phyloP scores from a whole-genome alignment of 257 asterid genomes.

The Nemophila menziesii region DNA sequence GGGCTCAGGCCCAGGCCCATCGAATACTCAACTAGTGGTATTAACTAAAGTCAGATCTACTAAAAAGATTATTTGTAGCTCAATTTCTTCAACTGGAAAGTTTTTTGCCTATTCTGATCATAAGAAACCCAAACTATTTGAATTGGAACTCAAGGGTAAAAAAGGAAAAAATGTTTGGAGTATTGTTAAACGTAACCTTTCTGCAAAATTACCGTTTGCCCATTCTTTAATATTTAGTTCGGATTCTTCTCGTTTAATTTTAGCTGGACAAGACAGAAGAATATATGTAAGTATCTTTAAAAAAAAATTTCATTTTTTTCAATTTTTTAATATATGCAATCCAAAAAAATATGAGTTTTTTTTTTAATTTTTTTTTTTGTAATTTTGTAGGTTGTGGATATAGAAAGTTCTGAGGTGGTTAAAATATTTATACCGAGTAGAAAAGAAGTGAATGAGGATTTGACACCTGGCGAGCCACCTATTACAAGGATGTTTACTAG shows the following conservation, averaged over 20 bases:
- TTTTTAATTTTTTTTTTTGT: background rate
- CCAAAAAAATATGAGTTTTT: background rate
- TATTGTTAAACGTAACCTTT: conserved; percentile 54
- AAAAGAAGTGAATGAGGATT: conserved; percentile 33
- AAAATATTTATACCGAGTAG: conserved; percentile 55
- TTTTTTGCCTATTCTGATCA: conserved; percentile 87
- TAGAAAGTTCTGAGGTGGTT: conserved; percentile 30
- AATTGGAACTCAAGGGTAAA: conserved; percentile 50
- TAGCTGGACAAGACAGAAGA: conserved; percentile 83
- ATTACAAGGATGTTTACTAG: conserved; percentile 80
- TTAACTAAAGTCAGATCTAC: conserved; percentile 57
- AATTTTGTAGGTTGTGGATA: conserved; percentile 52
- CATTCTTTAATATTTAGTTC: conserved; percentile 73
- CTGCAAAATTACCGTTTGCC: conserved; percentile 61
- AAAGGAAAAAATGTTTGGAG: conserved; percentile 44
- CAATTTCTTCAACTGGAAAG: conserved; percentile 71
- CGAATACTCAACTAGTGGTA: conserved; percentile 55
- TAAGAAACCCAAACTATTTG: conserved; percentile 56
- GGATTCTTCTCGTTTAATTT: conserved; percentile 71
- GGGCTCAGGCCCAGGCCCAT: conserved; percentile 38
- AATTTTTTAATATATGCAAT: no score
- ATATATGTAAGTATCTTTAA: conserved; percentile 79
- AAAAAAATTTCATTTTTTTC: no score
- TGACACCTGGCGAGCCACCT: conserved; percentile 75
- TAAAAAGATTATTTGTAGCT: conserved; percentile 84